Evolutionary conservation across 305 asterid genomes (phyloP).

Genomic region (Fraxinus ornus): DNA sequence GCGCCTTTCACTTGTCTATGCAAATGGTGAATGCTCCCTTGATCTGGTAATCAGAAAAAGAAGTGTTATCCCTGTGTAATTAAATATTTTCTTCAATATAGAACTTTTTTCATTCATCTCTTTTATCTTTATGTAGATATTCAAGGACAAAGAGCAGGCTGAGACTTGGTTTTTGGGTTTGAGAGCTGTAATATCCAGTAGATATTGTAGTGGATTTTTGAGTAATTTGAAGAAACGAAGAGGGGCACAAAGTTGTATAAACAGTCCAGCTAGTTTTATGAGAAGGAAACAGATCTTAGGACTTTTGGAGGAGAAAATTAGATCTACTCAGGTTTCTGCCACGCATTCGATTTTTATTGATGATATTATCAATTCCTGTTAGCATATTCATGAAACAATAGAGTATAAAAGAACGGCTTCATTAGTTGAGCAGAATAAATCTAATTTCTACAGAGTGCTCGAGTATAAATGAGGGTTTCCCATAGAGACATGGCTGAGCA

Average conservation of each 20-base stretch:
- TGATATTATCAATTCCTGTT: not conserved
- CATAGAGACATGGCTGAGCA: not conserved
- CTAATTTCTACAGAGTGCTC: not conserved
- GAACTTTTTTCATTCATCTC: not conserved
- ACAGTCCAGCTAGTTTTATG: conserved; percentile 50
- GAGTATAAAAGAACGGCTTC: not conserved
- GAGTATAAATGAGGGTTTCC: not conserved
- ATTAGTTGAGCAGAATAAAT: not conserved
- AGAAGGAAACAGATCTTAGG: conserved; percentile 47
- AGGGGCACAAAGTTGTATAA: conserved; percentile 50
- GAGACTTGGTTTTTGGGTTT: conserved; percentile 46
- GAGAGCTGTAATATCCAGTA: conserved; percentile 38
- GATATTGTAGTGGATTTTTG: conserved; percentile 24
- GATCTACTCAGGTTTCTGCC: conserved; percentile 33
- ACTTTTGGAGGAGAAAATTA: conserved; percentile 26
- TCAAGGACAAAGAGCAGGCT: conserved; percentile 47
- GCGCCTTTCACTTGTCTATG: conserved; percentile 41
- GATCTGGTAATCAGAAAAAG: conserved; percentile 34
- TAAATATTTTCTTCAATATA: not conserved
- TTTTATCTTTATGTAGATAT: conserved; percentile 30
- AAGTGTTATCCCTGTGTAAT: not conserved
- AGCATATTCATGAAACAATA: not conserved
- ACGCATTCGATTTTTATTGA: not conserved
- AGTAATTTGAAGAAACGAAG: conserved; percentile 30
- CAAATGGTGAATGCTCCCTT: conserved; percentile 38